Evolutionary conservation across 768 basidiomycete species (phyloP).

Genomic region (Cyclocybe cylindracea): DNA sequence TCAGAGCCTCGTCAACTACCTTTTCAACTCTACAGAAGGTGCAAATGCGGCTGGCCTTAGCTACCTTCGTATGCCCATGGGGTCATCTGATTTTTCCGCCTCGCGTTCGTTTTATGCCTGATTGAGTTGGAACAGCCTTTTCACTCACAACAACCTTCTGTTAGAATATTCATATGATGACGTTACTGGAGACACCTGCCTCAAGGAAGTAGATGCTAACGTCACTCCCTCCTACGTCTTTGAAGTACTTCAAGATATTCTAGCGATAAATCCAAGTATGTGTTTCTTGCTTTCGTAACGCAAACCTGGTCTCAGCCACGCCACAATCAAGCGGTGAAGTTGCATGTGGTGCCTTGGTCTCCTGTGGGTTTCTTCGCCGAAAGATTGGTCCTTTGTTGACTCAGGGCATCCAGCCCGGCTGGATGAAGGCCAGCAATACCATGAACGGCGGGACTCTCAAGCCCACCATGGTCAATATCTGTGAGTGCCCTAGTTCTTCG

Average conservation of each 20-base stretch:
- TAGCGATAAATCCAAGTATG: conserved; percentile 47
- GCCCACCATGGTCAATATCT: conserved; percentile 41
- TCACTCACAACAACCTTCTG: neutral
- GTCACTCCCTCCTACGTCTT: conserved; percentile 61
- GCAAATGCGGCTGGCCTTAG: conserved; percentile 64
- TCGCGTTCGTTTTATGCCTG: conserved; percentile 34
- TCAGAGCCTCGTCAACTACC: conserved; percentile 52
- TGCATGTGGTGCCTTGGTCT: conserved; percentile 72
- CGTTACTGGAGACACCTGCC: conserved; percentile 53
- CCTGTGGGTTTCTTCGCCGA: conserved; percentile 42
- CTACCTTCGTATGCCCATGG: conserved; percentile 66
- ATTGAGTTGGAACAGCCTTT: neutral
- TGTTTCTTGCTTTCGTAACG: conserved; percentile 22
- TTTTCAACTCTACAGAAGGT: conserved; percentile 63
- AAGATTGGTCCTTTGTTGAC: neutral
- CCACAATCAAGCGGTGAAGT: conserved; percentile 20
- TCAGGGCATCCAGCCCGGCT: conserved; percentile 52
- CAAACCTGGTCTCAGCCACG: neutral
- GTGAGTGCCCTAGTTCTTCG: conserved; percentile 32
- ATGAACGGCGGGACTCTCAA: conserved; percentile 68
- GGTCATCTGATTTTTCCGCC: conserved; percentile 70
- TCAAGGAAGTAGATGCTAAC: conserved; percentile 53
- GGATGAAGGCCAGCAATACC: conserved; percentile 68
- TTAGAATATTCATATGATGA: conserved; percentile 64
- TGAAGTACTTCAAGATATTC: conserved; percentile 59